Evolutionary conservation across 1,139 yeast species (phyloP).

Genomic region (Pichia sp.): DNA sequence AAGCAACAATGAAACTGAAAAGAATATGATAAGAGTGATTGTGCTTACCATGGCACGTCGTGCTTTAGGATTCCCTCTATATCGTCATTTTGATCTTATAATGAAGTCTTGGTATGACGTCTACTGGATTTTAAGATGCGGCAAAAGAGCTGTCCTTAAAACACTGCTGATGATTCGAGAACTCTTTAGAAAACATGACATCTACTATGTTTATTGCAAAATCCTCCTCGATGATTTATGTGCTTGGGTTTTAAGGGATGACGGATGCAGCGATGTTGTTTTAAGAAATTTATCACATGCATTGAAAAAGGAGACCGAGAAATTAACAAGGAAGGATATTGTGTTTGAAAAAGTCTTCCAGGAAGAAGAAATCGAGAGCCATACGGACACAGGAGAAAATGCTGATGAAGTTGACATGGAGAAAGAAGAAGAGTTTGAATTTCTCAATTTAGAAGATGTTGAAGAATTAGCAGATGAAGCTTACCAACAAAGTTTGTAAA

Average conservation of each 20-base stretch:
- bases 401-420: constrained; percentile 6
- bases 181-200: constrained; percentile 75
- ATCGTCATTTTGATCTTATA: constrained; percentile 59
- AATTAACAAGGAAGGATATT: constrained; percentile 26
- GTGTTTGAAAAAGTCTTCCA: constrained; percentile 31
- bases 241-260: constrained; percentile 65
- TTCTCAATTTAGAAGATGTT: constrained; percentile 39
- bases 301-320: constrained; percentile 31
- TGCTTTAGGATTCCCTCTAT: constrained; percentile 72
- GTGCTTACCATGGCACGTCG: constrained; percentile 61
- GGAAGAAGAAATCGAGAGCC: constrained; percentile 13
- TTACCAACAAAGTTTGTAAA: constrained; percentile 22
- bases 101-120: constrained; percentile 71
- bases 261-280: constrained; percentile 38
- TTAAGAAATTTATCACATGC: constrained; percentile 65
- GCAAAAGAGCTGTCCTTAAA: constrained; percentile 58
- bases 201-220: constrained; percentile 81
- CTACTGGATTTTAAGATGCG: constrained; percentile 55
- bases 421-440: constrained; percentile 32
- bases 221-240: constrained; percentile 76
- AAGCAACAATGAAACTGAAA: constrained; percentile 30
- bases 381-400: neutral
- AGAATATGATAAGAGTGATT: constrained; percentile 40
- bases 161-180: constrained; percentile 56
- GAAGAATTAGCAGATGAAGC: constrained; percentile 51